Evolutionary conservation across 2,329 filamentous ascomycete genomes (phyloP).

Genomic region (Colletotrichum tropicicola): DNA sequence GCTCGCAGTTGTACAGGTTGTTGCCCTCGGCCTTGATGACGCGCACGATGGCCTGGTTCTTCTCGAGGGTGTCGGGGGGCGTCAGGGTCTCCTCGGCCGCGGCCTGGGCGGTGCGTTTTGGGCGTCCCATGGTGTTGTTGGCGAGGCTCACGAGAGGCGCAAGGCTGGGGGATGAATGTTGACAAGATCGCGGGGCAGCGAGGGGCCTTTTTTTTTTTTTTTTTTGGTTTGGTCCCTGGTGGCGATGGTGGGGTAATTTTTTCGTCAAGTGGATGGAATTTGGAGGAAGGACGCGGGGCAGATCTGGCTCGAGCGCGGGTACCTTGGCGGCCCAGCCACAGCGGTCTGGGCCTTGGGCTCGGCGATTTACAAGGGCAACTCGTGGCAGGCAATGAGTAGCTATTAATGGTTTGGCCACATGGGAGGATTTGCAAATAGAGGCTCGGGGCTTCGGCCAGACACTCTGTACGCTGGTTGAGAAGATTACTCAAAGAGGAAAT

Average conservation of each 20-base stretch:
- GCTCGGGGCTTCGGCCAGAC: too few relatives aligned
- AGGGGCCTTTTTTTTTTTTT: too few relatives aligned
- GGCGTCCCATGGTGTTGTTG: conserved; percentile 43
- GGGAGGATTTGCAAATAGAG: too few relatives aligned
- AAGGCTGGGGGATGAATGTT: neutral
- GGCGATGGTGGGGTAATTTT: conserved; percentile 21
- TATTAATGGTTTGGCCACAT: too few relatives aligned
- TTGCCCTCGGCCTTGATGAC: conserved; percentile 88
- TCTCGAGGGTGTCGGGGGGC: conserved; percentile 66
- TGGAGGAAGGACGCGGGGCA: conserved; percentile 16
- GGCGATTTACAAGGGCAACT: too few relatives aligned
- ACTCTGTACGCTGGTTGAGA: too few relatives aligned
- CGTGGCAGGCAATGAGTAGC: too few relatives aligned
- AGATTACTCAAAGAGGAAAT: neutral
- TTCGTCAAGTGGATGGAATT: too few relatives aligned
- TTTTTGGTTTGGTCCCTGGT: neutral
- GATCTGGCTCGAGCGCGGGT: neutral
- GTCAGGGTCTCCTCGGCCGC: conserved; percentile 77
- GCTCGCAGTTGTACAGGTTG: conserved; percentile 83
- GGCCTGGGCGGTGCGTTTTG: conserved; percentile 79
- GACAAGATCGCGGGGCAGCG: too few relatives aligned
- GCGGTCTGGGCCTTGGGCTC: too few relatives aligned
- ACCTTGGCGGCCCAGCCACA: neutral
- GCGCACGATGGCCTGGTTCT: conserved; percentile 75
- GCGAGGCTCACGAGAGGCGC: neutral